Conservation (phyloP, 2,329 filamentous ascomycete genomes). For the Alternaria burnsii region DNA sequence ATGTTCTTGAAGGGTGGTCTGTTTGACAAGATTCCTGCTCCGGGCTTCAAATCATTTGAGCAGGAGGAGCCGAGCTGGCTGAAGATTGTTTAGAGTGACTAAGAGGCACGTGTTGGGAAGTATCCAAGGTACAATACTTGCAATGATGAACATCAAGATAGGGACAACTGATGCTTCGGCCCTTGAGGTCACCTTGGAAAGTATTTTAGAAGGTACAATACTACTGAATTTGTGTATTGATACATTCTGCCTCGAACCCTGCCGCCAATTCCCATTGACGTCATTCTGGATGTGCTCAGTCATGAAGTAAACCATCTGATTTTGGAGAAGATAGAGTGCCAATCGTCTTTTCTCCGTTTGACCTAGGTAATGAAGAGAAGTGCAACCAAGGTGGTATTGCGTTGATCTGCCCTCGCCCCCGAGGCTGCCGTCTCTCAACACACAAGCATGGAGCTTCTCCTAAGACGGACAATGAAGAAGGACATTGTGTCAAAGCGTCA, state of each 20-base stretch:
- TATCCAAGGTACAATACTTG: neutral
- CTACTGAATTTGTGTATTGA: neutral
- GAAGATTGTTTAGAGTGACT: slow-evolving; percentile 13
- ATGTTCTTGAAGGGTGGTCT: slow-evolving; percentile 39
- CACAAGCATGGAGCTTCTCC: neutral
- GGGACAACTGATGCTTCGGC: no score
- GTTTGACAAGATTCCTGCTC: slow-evolving; percentile 33
- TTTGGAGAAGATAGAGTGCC: neutral
- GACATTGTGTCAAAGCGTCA: neutral
- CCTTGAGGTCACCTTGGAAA: no score
- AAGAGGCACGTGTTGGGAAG: no score
- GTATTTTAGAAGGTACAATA: neutral
- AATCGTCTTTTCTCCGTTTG: neutral
- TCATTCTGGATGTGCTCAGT: neutral
- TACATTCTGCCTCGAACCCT: neutral
- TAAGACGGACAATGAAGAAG: neutral
- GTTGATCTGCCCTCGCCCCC: neutral
- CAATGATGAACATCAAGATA: no score
- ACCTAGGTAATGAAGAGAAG: neutral
- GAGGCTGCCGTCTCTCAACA: neutral
- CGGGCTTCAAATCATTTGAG: slow-evolving; percentile 26
- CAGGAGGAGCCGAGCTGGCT: slow-evolving; percentile 37
- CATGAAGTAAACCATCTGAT: neutral
- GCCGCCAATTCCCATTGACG: neutral
- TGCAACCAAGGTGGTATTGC: neutral